Evolutionary conservation across 2,329 filamentous ascomycete genomes (phyloP).

Genomic region (Xylariaceae sp.): DNA sequence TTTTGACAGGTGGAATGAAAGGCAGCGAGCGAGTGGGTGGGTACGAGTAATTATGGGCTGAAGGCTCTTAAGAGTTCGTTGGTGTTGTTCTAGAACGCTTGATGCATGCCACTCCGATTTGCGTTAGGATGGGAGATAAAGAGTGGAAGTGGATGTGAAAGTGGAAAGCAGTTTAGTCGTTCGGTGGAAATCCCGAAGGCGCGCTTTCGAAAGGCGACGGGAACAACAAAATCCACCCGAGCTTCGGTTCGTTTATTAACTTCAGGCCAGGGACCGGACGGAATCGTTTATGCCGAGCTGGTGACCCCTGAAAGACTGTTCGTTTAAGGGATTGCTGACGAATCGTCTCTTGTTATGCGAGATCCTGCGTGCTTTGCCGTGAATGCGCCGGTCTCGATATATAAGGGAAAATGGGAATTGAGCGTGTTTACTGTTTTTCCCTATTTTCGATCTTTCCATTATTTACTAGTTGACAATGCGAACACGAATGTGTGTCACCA

Average conservation of each 20-base stretch:
- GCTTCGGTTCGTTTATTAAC: background rate
- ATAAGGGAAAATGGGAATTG: background rate
- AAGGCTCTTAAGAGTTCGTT: background rate
- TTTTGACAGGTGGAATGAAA: too few species aligned
- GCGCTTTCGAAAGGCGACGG: background rate
- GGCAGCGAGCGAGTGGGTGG: too few species aligned
- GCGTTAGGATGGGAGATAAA: background rate
- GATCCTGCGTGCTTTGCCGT: background rate
- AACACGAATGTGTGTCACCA: background rate
- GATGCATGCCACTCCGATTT: background rate
- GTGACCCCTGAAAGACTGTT: conserved; percentile 21
- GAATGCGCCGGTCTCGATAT: background rate
- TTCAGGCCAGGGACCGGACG: background rate
- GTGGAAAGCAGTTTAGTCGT: background rate
- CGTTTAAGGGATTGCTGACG: conserved; percentile 8
- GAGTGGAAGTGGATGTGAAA: background rate
- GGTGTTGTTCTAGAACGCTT: background rate
- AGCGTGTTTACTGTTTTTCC: background rate
- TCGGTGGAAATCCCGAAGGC: background rate
- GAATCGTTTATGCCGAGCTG: background rate
- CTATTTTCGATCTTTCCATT: background rate
- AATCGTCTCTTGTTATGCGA: background rate
- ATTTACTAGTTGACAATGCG: background rate
- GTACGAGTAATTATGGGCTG: too few species aligned
- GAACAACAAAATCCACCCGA: background rate